Percentiles rank a stretch among this genome's conserved stretches.
These are phyloP conservation scores for Neofusicoccum laricinum DNA, from an alignment of 2,329 filamentous ascomycete species.

Conservation along the genomic window DNA sequence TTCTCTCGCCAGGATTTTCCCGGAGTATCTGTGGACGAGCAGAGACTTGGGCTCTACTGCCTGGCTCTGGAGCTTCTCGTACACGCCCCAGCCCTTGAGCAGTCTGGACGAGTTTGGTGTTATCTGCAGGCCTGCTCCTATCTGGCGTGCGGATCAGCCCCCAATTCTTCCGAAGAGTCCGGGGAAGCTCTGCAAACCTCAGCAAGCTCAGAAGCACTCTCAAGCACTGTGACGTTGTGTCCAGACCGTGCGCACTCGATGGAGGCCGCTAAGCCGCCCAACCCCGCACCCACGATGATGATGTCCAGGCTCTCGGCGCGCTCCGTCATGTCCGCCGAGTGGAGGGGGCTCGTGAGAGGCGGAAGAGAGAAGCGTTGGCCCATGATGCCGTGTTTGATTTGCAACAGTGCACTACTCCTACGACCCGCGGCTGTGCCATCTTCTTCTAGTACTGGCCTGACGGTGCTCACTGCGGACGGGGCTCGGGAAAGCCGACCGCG, in stretches of 20 bases:
- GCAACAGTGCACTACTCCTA: background rate
- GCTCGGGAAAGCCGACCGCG: background rate
- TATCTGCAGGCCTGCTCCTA: conserved; percentile 36
- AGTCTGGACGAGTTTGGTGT: conserved; percentile 45
- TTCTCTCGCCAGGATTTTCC: conserved; percentile 49
- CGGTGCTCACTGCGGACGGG: background rate
- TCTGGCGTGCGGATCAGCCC: conserved; percentile 19
- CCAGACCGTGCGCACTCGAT: conserved; percentile 42
- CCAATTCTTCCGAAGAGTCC: background rate
- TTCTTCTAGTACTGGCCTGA: background rate
- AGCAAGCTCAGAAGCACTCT: conserved; percentile 40
- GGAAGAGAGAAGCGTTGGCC: background rate
- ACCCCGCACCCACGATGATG: conserved; percentile 37
- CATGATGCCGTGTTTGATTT: background rate
- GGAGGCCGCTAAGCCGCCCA: conserved; percentile 43
- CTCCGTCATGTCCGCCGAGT: background rate
- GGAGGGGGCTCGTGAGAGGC: background rate
- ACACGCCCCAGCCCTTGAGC: conserved; percentile 51
- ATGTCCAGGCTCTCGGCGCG: background rate
- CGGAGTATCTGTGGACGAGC: conserved; percentile 53
- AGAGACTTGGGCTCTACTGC: conserved; percentile 47
- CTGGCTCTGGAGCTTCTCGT: conserved; percentile 38
- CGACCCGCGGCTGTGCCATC: background rate
- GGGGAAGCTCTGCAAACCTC: conserved; percentile 31
- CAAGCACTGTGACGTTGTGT: conserved; percentile 41